A percentile compares a stretch with the other conserved stretches of the same genome.
These are phyloP conservation scores for Citrus sinensis DNA, from an alignment of 345 rosid genomes.

Conservation along the genomic window DNA sequence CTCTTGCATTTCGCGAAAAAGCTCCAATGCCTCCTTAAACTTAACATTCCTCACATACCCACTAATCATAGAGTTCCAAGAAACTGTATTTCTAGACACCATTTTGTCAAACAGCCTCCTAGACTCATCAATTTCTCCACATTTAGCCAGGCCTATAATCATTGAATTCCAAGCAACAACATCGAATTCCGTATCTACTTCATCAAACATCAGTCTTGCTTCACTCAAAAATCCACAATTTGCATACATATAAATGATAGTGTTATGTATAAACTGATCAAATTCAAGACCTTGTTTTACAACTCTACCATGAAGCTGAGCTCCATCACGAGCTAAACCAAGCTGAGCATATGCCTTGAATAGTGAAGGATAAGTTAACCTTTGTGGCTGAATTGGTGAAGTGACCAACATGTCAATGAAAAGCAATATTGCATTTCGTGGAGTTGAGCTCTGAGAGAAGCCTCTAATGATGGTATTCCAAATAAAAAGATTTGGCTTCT, in stretches of 20 bases:
- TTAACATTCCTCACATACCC: conserved; percentile 63
- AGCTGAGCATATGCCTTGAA: conserved; percentile 67
- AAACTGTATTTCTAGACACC: conserved; percentile 36
- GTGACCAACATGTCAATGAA: conserved; percentile 55
- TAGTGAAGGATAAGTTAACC: conserved; percentile 76
- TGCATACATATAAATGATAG: conserved; percentile 57
- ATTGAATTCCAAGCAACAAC: conserved; percentile 71
- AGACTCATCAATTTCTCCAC: conserved; percentile 53
- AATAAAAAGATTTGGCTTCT: conserved; percentile 47
- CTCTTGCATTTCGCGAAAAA: conserved; percentile 54
- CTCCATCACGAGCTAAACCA: conserved; percentile 47
- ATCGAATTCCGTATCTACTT: conserved; percentile 34
- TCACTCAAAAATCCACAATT: conserved; percentile 55
- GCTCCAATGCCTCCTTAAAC: conserved; percentile 50
- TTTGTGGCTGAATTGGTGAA: conserved; percentile 47
- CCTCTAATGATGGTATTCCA: conserved; percentile 80
- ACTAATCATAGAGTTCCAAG: conserved; percentile 81
- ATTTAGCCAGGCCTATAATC: conserved; percentile 58
- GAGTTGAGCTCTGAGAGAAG: conserved; percentile 59
- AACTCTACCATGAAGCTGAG: conserved; percentile 68
- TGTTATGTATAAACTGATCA: conserved; percentile 56
- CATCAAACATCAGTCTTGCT: conserved; percentile 44
- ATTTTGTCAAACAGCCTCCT: conserved; percentile 52
- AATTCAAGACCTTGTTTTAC: conserved; percentile 58
- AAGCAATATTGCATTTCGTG: conserved; percentile 46